Percentiles rank a stretch among this genome's conserved stretches.
Evolutionary conservation across 2,329 filamentous ascomycete species (phyloP).

Genomic region (Neonectria sp.): DNA sequence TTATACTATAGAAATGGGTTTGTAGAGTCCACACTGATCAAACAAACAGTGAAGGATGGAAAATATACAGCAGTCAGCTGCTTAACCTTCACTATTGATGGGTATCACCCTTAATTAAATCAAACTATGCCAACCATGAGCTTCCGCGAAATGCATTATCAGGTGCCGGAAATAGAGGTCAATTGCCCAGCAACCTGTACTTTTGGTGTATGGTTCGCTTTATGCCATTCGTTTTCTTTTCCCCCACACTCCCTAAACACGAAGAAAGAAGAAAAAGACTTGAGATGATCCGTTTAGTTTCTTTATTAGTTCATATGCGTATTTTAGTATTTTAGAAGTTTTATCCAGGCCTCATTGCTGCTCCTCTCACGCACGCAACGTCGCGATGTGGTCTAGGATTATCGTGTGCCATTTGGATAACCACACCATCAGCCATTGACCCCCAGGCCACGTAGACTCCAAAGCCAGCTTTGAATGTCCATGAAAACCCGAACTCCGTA

Average conservation of each 20-base stretch:
- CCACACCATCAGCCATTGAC: neutral
- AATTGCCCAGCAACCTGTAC: too few relatives aligned
- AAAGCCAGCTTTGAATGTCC: neutral
- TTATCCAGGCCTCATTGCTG: neutral
- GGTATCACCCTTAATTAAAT: too few relatives aligned
- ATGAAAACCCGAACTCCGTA: neutral
- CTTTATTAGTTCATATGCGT: neutral
- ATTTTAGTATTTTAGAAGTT: neutral
- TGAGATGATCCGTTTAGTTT: neutral
- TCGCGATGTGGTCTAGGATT: neutral
- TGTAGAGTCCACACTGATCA: too few relatives aligned
- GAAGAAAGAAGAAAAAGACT: neutral
- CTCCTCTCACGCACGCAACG: neutral
- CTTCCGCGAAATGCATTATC: too few relatives aligned
- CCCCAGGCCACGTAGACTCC: neutral
- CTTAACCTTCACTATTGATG: too few relatives aligned
- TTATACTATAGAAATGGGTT: too few relatives aligned
- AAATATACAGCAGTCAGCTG: too few relatives aligned
- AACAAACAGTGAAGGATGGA: too few relatives aligned
- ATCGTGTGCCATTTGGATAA: neutral
- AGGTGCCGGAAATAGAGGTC: too few relatives aligned
- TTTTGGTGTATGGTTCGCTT: neutral
- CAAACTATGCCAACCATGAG: too few relatives aligned
- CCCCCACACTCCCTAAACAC: neutral
- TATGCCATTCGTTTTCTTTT: too few relatives aligned